Base-by-base conservation (phyloP, 2,329 filamentous ascomycete species). In the Trichoderma koningiopsis region DNA sequence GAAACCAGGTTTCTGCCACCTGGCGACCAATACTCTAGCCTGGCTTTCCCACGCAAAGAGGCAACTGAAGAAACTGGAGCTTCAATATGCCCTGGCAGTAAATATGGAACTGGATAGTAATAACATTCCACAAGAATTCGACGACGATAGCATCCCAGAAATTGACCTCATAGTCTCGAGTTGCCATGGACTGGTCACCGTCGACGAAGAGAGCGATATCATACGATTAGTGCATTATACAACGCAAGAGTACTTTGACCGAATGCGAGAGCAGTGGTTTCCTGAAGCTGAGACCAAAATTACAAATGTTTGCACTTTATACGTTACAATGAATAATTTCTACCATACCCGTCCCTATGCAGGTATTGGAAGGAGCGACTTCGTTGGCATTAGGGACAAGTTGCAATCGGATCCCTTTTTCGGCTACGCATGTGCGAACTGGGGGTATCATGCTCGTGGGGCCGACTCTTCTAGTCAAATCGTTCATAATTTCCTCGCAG, bases 171-270 rank as follows among this genome's bases (percentile, higher is more conserved):
- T 67, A 3, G 40, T 59, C 4, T 58, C 53, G 5, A 55, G 33
- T n/a, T 67, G 64, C 31, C 27, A 24, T n/a, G 64, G 64, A 7
- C 24, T 67, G 13, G 52, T 67, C 10, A 52, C 49, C 3, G 29
- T 59, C 22, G 55, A 67, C 27, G 16, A 59, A n/a, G 16, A 67
- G 22, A 59, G 55, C 6, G 11, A 57, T 10, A 8, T 47, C n/a
- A 24, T 67, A 10, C 64, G 49, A 59, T 27, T 67, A 19, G 64
- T 67, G 13, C 64, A 67, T 40, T 49, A 67, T 6, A 59, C 64
- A 6, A 43, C 55, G 14, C 52, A 67, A 16, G 53, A 67, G 27
- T 67, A 67, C 31, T 67, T 67, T 52, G 40, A 67, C 4, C 53
- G 40, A 27, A 67, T 19, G 22, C 33, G 43, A 24, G 3, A 10